These are phyloP conservation scores for Aureobasidium zeae DNA, from an alignment of 2,329 filamentous ascomycete genomes.

Conservation along the genomic window DNA sequence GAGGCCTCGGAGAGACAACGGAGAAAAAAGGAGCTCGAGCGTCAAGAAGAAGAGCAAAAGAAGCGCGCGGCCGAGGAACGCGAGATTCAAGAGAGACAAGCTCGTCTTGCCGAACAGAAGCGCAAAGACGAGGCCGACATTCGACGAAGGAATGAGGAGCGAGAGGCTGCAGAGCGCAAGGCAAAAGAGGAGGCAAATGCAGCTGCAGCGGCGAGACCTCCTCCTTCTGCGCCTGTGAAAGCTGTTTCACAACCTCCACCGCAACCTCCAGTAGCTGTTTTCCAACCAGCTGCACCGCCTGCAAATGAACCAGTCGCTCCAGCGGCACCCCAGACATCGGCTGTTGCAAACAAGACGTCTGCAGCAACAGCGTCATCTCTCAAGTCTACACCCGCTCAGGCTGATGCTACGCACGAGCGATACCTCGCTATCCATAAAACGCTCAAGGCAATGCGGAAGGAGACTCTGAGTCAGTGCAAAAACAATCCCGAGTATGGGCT, in stretches of 20 bases:
- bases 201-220: conserved; percentile 22
- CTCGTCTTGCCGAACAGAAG: conserved; percentile 14
- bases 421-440: conserved; percentile 55
- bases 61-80: conserved; percentile 21
- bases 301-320: not conserved
- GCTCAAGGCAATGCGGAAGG: conserved; percentile 52
- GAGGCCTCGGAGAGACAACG: conserved; percentile 30
- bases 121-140: conserved; percentile 15
- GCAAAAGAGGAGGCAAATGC: conserved; percentile 20
- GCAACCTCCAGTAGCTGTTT: not conserved
- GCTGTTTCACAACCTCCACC: not conserved
- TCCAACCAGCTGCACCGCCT: not conserved
- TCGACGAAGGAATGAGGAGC: conserved; percentile 19
- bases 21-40: conserved; percentile 25
- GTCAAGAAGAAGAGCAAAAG: conserved; percentile 23
- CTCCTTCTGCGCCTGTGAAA: conserved; percentile 23
- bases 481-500: conserved; percentile 51
- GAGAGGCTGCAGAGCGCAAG: conserved; percentile 23
- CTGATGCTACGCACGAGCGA: conserved; percentile 37
- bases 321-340: not conserved
- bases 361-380: not conserved
- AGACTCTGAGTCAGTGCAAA: conserved; percentile 47
- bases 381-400: conserved; percentile 20
- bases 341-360: not conserved
- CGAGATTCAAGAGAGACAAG: conserved; percentile 8